Conservation (phyloP, 495 filamentous ascomycete genomes). For the Hypoxylon lenormandii region DNA sequence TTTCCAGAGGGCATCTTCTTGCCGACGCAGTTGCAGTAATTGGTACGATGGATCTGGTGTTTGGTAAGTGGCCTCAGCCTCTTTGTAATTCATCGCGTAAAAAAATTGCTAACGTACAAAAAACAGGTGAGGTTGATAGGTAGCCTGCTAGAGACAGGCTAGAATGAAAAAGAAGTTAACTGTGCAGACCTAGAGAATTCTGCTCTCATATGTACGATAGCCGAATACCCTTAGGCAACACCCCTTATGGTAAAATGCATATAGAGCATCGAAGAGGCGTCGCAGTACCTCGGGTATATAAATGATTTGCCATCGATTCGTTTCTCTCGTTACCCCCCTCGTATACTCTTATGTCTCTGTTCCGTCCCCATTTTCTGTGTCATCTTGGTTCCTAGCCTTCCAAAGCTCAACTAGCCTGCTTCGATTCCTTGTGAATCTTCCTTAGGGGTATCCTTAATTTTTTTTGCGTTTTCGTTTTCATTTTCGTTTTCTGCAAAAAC, state of each 20-base stretch:
- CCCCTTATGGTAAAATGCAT: slow-evolving; percentile 28
- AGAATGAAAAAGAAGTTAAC: slow-evolving; percentile 29
- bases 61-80: slow-evolving; percentile 56
- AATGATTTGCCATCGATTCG: background rate
- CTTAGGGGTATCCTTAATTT: too few species aligned
- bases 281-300: background rate
- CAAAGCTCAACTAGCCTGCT: too few species aligned
- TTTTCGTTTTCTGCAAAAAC: too few species aligned
- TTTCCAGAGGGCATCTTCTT: slow-evolving; percentile 88
- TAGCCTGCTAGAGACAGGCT: slow-evolving; percentile 27
- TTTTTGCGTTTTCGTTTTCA: too few species aligned
- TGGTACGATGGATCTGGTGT: slow-evolving; percentile 90
- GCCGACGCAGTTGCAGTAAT: slow-evolving; percentile 98
- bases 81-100: background rate
- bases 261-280: slow-evolving; percentile 18
- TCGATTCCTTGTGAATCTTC: too few species aligned
- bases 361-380: too few species aligned
- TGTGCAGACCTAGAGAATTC: slow-evolving; percentile 27
- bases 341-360: too few species aligned
- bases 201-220: slow-evolving; percentile 48
- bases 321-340: background rate
- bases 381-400: too few species aligned
- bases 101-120: slow-evolving; percentile 29
- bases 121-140: slow-evolving; percentile 64
- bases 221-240: slow-evolving; percentile 24